phyloP scores from a whole-genome alignment of 2,329 filamentous ascomycete genomes.

The Xylaria sp. region DNA sequence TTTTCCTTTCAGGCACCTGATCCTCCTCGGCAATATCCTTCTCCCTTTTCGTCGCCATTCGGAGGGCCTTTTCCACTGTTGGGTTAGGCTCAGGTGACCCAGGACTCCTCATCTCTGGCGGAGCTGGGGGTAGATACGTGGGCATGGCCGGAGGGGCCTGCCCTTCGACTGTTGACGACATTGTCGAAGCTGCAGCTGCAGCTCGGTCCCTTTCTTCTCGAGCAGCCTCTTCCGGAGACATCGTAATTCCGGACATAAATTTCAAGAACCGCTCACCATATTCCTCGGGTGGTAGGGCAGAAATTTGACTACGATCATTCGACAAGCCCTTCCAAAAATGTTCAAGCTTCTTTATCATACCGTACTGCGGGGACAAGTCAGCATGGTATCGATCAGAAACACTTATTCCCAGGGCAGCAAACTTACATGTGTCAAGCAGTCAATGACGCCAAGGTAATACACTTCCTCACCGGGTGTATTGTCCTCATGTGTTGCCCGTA shows the following conservation, averaged over 20 bases:
- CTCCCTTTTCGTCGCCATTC: constrained; percentile 47
- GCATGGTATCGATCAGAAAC: constrained; percentile 33
- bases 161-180: constrained; percentile 44
- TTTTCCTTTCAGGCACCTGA: constrained; percentile 48
- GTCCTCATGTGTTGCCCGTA: constrained; percentile 92
- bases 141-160: constrained; percentile 42
- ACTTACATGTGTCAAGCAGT: constrained; percentile 95
- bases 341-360: constrained; percentile 92
- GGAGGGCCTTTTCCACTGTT: constrained; percentile 47
- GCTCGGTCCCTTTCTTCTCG: constrained; percentile 71
- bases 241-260: constrained; percentile 91
- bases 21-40: constrained; percentile 49
- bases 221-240: constrained; percentile 85
- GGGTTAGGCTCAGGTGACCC: constrained; percentile 49
- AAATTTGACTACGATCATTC: constrained; percentile 86
- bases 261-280: constrained; percentile 95
- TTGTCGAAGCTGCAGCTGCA: constrained; percentile 57
- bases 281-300: constrained; percentile 86
- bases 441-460: constrained; percentile 98
- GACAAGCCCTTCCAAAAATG: constrained; percentile 97
- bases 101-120: constrained; percentile 49
- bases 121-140: constrained; percentile 49
- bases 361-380: constrained; percentile 71
- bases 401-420: background rate
- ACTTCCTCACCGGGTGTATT: constrained; percentile 87